Conservation (phyloP, 331 rosid species). For the Pyracantha coccinea region DNA sequence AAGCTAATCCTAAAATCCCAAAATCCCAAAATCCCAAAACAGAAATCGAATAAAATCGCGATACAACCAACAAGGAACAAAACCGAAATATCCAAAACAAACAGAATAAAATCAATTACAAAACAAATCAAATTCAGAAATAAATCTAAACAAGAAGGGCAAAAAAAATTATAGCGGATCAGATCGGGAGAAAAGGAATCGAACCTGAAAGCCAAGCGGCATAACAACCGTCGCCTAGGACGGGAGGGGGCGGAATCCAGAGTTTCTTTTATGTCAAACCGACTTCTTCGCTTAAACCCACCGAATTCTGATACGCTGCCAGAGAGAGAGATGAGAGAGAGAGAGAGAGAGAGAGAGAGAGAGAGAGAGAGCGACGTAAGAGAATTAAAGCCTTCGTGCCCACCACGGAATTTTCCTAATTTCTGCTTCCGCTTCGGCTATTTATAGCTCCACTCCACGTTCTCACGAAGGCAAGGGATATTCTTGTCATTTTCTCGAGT, state of each 20-base stretch:
- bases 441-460: neutral
- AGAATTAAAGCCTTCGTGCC: slow-evolving; percentile 3
- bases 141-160: slow-evolving; percentile 20
- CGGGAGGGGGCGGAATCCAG: slow-evolving; percentile 92
- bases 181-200: neutral
- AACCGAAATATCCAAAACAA: neutral
- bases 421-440: neutral
- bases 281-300: slow-evolving; percentile 5
- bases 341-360: too few species aligned
- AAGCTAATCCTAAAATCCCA: neutral
- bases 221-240: slow-evolving; percentile 91
- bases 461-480: neutral
- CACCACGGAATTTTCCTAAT: slow-evolving; percentile 10
- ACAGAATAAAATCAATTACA: slow-evolving; percentile 2
- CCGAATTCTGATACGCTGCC: neutral
- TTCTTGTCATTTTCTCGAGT: neutral
- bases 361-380: neutral
- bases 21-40: neutral
- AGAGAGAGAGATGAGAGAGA: too few species aligned
- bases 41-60: neutral
- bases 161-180: neutral
- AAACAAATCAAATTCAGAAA: slow-evolving; percentile 3
- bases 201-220: slow-evolving; percentile 72
- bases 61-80: neutral
- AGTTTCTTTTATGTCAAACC: slow-evolving; percentile 27